These are phyloP conservation scores for Cutaneotrichosporon sp. DNA, from an alignment of 1,284 basidiomycete species.

Conservation along the genomic window DNA sequence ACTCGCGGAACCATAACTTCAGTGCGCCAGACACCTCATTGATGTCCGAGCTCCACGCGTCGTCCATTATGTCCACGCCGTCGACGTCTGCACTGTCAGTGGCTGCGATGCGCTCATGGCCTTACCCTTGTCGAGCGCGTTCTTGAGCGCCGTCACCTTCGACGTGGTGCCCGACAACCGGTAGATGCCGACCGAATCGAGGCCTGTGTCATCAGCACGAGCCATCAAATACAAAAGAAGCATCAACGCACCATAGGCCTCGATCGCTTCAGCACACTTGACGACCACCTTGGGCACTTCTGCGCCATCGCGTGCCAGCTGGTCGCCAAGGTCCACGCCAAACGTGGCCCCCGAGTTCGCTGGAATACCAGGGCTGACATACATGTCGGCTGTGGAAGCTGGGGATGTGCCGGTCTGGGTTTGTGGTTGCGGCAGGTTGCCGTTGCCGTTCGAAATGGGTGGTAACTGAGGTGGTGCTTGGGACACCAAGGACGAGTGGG, in stretches of 20 bases:
- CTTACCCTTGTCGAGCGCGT: conserved; percentile 79
- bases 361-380: conserved; percentile 26
- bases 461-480: conserved; percentile 9
- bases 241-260: conserved; percentile 63
- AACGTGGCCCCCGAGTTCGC: conserved; percentile 63
- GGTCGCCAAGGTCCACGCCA: conserved; percentile 85
- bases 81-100: conserved; percentile 79
- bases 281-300: conserved; percentile 85
- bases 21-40: conserved; percentile 91
- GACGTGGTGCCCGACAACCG: conserved; percentile 88
- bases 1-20: conserved; percentile 94
- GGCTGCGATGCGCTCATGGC: conserved; percentile 58
- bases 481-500: not conserved
- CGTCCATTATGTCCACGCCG: conserved; percentile 75
- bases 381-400: conserved; percentile 13
- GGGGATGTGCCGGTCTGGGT: conserved; percentile 7
- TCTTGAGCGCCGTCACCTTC: conserved; percentile 80
- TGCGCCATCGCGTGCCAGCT: conserved; percentile 82
- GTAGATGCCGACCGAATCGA: conserved; percentile 86
- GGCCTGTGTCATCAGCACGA: conserved; percentile 51
- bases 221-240: not conserved
- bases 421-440: conserved; percentile 6
- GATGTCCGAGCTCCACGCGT: conserved; percentile 90
- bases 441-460: conserved; percentile 20
- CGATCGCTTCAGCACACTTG: conserved; percentile 89